phyloP scores from a whole-genome alignment of 352 stramenopile genomes.

The Phytophthora podocarpi region DNA sequence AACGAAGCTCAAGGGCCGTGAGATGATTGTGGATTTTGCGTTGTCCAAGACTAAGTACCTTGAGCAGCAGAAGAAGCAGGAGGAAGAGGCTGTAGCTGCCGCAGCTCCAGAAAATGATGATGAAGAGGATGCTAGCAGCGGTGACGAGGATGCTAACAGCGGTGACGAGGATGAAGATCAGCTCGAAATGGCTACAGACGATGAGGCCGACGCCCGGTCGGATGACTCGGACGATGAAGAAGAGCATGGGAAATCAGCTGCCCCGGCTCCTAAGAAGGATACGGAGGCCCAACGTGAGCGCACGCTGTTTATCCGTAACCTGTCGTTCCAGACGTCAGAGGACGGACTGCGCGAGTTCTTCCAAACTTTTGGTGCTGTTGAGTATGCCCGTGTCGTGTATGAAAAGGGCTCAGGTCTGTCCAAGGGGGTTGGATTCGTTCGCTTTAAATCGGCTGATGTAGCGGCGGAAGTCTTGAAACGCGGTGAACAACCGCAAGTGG shows the following conservation, averaged over 20 bases:
- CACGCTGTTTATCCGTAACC: constrained; percentile 85
- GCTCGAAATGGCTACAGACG: constrained; percentile 55
- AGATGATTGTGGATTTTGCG: constrained; percentile 89
- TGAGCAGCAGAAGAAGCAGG: constrained; percentile 71
- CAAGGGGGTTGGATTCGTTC: constrained; percentile 86
- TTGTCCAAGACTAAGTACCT: constrained; percentile 82
- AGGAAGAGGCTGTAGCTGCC: constrained; percentile 34
- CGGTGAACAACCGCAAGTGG: constrained; percentile 43
- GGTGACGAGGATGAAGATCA: constrained; percentile 54
- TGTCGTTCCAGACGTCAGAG: constrained; percentile 86
- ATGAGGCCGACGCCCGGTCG: constrained; percentile 37
- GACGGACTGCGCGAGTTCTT: constrained; percentile 77
- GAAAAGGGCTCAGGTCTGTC: constrained; percentile 82
- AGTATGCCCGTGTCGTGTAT: constrained; percentile 84
- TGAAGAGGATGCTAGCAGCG: constrained; percentile 47
- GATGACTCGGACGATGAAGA: constrained; percentile 40
- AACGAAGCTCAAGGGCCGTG: constrained; percentile 77
- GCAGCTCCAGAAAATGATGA: constrained; percentile 27
- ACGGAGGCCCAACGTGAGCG: constrained; percentile 79
- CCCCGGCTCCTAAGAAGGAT: constrained; percentile 49
- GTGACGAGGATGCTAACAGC: constrained; percentile 44
- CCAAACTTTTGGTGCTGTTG: constrained; percentile 67
- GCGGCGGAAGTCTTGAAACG: constrained; percentile 64
- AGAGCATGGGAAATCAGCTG: constrained; percentile 37
- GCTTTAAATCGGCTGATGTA: constrained; percentile 63